Percentiles rank a stretch among this genome's conserved stretches.
These are phyloP conservation scores for Dactylellina haptotyla DNA, from an alignment of 2,329 filamentous ascomycete species.

Conservation along the genomic window DNA sequence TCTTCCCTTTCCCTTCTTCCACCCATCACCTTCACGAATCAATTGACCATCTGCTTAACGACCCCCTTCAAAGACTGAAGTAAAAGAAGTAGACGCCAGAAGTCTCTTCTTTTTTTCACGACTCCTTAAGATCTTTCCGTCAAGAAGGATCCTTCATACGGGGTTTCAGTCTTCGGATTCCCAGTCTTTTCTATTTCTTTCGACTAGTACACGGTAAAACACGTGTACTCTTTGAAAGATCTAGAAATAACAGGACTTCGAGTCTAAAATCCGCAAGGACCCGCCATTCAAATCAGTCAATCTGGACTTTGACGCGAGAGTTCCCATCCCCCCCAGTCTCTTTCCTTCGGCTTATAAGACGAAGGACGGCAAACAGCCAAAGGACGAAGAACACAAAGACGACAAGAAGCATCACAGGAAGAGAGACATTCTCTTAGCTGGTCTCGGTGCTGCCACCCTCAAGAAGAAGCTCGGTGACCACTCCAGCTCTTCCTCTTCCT, in stretches of 20 bases:
- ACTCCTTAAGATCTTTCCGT: constrained; percentile 51
- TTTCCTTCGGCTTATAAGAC: constrained; percentile 97
- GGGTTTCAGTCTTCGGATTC: constrained; percentile 55
- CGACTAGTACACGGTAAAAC: constrained; percentile 52
- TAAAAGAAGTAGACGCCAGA: constrained; percentile 51
- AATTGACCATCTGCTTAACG: constrained; percentile 36
- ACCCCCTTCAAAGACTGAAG: constrained; percentile 43
- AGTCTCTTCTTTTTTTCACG: constrained; percentile 54
- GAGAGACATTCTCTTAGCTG: constrained; percentile 79
- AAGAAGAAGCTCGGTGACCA: constrained; percentile 63
- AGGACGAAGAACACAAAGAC: constrained; percentile 65
- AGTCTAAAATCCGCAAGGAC: constrained; percentile 53
- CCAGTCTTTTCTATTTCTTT: constrained; percentile 53
- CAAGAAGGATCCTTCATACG: constrained; percentile 54
- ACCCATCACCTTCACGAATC: constrained; percentile 38
- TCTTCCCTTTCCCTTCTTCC: constrained; percentile 20
- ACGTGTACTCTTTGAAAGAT: constrained; percentile 54
- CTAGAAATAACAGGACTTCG: constrained; percentile 54
- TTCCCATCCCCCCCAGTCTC: constrained; percentile 99
- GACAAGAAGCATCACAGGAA: constrained; percentile 82
- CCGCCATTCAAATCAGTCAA: constrained; percentile 75
- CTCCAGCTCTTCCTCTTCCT: constrained; percentile 58
- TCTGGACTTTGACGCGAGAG: constrained; percentile 99
- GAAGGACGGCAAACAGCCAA: constrained; percentile 68
- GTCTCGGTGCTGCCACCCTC: constrained; percentile 60